Base-by-base conservation (phyloP, 345 rosid species). In the Rhodamnia argentea region DNA sequence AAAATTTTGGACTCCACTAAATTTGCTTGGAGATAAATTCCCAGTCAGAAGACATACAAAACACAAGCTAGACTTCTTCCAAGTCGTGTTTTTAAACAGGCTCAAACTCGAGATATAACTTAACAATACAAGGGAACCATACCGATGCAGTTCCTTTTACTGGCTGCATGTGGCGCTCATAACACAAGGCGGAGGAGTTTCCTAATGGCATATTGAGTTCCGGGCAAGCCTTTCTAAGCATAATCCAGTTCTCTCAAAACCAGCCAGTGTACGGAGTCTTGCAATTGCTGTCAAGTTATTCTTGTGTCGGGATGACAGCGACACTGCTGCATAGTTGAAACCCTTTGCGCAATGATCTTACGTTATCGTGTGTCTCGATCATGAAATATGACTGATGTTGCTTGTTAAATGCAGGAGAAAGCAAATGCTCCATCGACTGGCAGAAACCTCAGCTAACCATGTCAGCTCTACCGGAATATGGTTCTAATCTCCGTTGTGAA, bases 401-500 rank as follows among this genome's bases (percentile, higher is more conserved):
- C 24, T 70, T 70, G 47, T 32, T 70, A 70, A 64, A 16, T 32
- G 78, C 13, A 70, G 78, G 7, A 2, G 78, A 70, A 32, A 70
- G 78, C 23, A 70, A 70, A 90, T 82, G 84, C 85, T 86, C 91
- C 40, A 84, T 84, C 55, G 89, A 90, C 76, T 92, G 90, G 74
- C 84, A 90, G 52, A 95, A 94, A 84, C 84, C 89, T 87, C 93
- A 87, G 85, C 86, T 90, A 81, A 84, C 88, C 88, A 87, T 89
- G 83, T 83, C 95, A 70, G 85, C 92, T 88, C 75, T 90, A 82
- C 91, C 92, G 13, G 94, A 92, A 52, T 83, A 90, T 82, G 64
- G 47, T 83, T 47, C 89, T 85, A 88, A 87, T 86, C 92, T 92
- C 85, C 94, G 94, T 58, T 57, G 93, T 50, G 99, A 95, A 78